Evolutionary conservation across 2,329 filamentous ascomycete genomes (phyloP).

Genomic region (Cyphellophora attinorum): DNA sequence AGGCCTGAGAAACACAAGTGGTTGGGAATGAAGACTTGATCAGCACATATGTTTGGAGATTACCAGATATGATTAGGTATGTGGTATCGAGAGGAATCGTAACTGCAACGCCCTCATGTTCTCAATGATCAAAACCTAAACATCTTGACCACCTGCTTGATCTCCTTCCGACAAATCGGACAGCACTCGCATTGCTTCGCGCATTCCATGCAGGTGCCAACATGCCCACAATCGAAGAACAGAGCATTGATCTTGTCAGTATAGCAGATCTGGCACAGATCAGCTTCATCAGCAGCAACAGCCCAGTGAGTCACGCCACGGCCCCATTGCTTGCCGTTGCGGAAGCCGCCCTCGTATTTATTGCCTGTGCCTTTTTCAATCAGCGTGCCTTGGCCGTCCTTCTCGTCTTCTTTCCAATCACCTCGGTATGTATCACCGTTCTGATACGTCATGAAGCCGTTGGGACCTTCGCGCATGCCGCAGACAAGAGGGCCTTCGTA

Average conservation of each 20-base stretch:
- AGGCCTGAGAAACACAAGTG: no score
- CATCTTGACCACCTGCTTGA: conserved; percentile 49
- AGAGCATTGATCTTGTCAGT: conserved; percentile 49
- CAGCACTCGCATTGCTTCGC: conserved; percentile 50
- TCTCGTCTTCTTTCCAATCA: conserved; percentile 35
- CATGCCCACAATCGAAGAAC: conserved; percentile 56
- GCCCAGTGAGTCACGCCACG: conserved; percentile 55
- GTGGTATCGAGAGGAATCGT: no score
- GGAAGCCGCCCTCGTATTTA: conserved; percentile 52
- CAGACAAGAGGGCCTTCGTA: conserved; percentile 48
- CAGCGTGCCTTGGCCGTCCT: conserved; percentile 48
- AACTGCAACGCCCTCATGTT: no score
- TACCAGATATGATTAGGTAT: no score
- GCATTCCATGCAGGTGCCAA: conserved; percentile 51
- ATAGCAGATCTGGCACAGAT: conserved; percentile 54
- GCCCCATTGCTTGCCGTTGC: conserved; percentile 50
- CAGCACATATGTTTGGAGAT: no score
- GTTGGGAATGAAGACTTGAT: no score
- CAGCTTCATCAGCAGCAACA: conserved; percentile 51
- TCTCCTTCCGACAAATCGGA: conserved; percentile 50
- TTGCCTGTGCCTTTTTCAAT: conserved; percentile 49
- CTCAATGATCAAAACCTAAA: conserved; percentile 38
- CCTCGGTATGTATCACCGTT: conserved; percentile 41
- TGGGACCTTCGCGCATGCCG: conserved; percentile 42
- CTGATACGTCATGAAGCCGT: conserved; percentile 47